Evolutionary conservation across 78 protist genomes (phyloP), one percentile per base, ranked within the genome.

Genomic region (Pelomyxa schiedti): DNA sequence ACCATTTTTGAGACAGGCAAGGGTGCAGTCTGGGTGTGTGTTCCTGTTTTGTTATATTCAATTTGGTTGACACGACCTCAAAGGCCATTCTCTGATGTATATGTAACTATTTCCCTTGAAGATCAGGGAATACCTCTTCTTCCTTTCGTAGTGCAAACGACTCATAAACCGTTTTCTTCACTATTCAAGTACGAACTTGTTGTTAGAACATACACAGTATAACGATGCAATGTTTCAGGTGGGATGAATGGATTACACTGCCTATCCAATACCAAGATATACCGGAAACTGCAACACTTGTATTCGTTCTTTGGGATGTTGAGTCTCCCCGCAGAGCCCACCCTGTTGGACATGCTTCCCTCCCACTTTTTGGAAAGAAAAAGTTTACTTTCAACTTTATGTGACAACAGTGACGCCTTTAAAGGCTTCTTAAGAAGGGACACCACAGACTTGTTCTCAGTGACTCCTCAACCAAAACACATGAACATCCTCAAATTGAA

Each of bases 211-310:
- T 16, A 16, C 16, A 16, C 58, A 47, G 58, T 16, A 16, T 16
- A 47, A 16, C 58, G 16, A 16, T 16, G 16, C 58, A 16, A n/a
- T n/a, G n/a, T 39, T 38, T 71, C 28, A 81, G 52, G 41, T 81
- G 86, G 80, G 86, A 81, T 39, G 81, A 81, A 47, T 39, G 43
- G 29, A 32, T 83, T 1, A 38, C 36, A 35, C 37, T 83, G 6
- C 88, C 88, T 36, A 42, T 83, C 4, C 76, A 78, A 53, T 81
- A 83, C 67, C 72, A 72, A 53, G 88, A 83, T 69, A 39, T 83
- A 58, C 88, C 88, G 32, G 29, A 43, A 26, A 79, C 76, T 47
- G 75, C 88, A 65, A 24, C 39, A 38, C 78, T 83, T 4, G 88
- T 83, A 3, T 52, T 83, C 32, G 77, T 82, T 3, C 66, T 83